Evolutionary conservation across 495 filamentous ascomycete genomes (phyloP).

Genomic region (Podospora pseudoanserina): DNA sequence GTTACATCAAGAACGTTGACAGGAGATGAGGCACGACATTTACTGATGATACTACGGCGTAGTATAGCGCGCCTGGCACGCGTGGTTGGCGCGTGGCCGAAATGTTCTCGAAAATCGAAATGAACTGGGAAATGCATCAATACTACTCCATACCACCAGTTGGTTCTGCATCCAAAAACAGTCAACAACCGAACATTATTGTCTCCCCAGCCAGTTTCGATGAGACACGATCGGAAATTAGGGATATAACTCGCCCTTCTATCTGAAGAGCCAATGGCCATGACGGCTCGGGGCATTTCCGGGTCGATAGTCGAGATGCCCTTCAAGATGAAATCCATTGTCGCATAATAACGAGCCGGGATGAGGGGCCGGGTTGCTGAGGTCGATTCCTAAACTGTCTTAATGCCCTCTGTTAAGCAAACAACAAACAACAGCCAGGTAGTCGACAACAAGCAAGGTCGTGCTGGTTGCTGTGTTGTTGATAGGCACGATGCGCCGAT

Average conservation of each 20-base stretch:
- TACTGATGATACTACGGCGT: background rate
- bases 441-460: background rate
- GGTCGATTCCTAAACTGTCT: constrained; percentile 14
- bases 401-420: constrained; percentile 21
- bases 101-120: background rate
- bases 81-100: background rate
- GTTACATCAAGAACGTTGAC: background rate
- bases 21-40: background rate
- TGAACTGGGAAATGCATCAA: background rate
- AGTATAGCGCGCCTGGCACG: background rate
- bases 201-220: background rate
- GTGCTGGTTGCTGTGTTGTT: constrained; percentile 11
- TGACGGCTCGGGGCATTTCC: background rate
- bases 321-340: background rate
- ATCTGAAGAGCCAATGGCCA: background rate
- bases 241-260: background rate
- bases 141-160: too few relatives aligned
- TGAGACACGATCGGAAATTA: constrained; percentile 4
- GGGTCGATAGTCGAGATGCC: background rate
- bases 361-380: constrained; percentile 19
- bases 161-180: too few relatives aligned
- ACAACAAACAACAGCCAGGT: constrained; percentile 20
- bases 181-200: background rate
- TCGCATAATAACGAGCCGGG: background rate
- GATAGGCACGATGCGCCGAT: background rate